A percentile compares a stretch with the other conserved stretches of the same genome.
Evolutionary conservation across 2,329 filamentous ascomycete species (phyloP).

Genomic region (Magnaporthiopsis poae): DNA sequence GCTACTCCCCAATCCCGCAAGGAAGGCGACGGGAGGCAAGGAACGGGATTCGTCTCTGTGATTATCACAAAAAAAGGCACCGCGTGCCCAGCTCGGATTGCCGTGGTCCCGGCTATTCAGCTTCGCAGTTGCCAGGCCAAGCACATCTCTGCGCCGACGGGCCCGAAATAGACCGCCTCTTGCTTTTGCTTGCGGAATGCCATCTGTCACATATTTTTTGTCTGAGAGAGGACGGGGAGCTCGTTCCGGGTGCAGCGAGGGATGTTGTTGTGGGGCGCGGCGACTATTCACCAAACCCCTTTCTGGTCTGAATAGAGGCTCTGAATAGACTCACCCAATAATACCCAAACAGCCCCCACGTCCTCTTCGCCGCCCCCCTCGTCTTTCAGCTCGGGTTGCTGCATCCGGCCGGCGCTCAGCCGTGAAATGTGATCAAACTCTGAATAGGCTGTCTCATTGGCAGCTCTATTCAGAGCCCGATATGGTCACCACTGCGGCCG

Average conservation of each 20-base stretch:
- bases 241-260: background rate
- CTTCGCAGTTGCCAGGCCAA: background rate
- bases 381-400: background rate
- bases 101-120: background rate
- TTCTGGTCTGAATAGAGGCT: constrained; percentile 25
- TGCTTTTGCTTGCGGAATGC: background rate
- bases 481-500: background rate
- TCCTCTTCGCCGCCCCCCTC: background rate
- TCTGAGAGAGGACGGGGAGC: background rate
- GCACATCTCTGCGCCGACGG: background rate
- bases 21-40: background rate
- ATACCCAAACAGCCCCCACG: background rate
- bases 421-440: background rate
- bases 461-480: constrained; percentile 2
- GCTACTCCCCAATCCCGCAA: background rate
- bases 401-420: background rate
- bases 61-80: background rate
- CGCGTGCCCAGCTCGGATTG: background rate
- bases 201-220: background rate
- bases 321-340: constrained; percentile 16
- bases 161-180: background rate
- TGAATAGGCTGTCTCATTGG: constrained; percentile 5
- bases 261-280: background rate
- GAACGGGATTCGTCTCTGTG: too few species aligned
- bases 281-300: constrained; percentile 11